Conservation (phyloP, 805 yeast genomes). For the Priceomyces medius region DNA sequence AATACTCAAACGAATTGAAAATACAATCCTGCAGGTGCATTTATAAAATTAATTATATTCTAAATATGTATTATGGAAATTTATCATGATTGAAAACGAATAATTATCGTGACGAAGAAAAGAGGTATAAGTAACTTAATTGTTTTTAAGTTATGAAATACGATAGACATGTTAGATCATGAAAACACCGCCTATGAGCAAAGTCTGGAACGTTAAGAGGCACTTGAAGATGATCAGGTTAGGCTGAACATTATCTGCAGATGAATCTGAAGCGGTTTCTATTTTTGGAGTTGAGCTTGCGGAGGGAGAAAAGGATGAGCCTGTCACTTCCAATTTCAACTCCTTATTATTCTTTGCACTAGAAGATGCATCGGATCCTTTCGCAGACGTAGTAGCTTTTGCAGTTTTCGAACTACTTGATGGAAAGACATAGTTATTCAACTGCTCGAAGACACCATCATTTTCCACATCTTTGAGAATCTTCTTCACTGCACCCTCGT, state of each 20-base stretch:
- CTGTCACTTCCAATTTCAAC: neutral
- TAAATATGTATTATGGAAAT: neutral
- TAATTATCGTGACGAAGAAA: neutral
- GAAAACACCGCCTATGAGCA: conserved; percentile 23
- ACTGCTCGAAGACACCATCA: conserved; percentile 36
- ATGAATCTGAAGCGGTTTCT: conserved; percentile 8
- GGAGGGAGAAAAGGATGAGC: conserved; percentile 2
- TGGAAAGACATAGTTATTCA: conserved; percentile 36
- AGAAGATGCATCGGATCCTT: conserved; percentile 2
- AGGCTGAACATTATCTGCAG: conserved; percentile 5
- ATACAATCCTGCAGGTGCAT: neutral
- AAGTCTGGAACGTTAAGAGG: conserved; percentile 18
- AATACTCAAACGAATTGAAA: too few relatives aligned
- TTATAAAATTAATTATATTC: neutral
- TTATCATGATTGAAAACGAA: neutral
- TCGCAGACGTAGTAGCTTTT: conserved; percentile 7
- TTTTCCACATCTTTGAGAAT: conserved; percentile 33
- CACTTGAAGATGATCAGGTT: conserved; percentile 11
- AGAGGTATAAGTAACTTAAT: too few relatives aligned
- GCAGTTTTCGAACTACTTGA: conserved; percentile 12
- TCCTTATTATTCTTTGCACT: conserved; percentile 1
- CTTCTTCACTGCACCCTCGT: conserved; percentile 28
- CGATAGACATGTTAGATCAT: conserved; percentile 9
- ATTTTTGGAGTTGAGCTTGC: conserved; percentile 5
- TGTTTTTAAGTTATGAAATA: too few relatives aligned